Conservation (phyloP, 139 green algal species). For the Closterium sp. region DNA sequence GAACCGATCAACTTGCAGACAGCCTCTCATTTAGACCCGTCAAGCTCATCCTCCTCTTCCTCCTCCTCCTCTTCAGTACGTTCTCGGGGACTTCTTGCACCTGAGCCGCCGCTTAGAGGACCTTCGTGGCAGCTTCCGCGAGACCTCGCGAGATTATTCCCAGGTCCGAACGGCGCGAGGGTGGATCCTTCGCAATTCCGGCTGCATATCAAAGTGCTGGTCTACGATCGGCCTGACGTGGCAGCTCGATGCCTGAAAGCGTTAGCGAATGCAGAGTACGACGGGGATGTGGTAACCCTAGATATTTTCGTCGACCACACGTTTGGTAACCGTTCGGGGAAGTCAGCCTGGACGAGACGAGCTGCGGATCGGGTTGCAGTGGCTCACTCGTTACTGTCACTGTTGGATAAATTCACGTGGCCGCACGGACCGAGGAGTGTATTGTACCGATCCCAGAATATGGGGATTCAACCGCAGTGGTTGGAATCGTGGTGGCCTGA, state of each 20-base stretch:
- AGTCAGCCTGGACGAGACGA: slow-evolving; percentile 3
- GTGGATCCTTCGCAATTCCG: slow-evolving; percentile 28
- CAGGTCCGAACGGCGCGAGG: not conserved
- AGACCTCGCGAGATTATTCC: not conserved
- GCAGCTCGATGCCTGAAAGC: slow-evolving; percentile 5
- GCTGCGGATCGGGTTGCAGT: not conserved
- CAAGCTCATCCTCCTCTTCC: not conserved
- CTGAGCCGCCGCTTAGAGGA: not conserved
- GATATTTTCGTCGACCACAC: slow-evolving; percentile 40
- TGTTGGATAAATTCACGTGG: slow-evolving; percentile 19
- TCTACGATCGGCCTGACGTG: slow-evolving; percentile 6
- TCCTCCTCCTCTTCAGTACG: not conserved
- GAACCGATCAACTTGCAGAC: not conserved
- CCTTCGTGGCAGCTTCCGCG: not conserved
- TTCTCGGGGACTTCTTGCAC: not conserved
- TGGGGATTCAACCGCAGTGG: slow-evolving; percentile 31
- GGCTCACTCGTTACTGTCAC: not conserved
- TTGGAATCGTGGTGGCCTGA: slow-evolving; percentile 35
- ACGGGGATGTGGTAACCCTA: slow-evolving; percentile 18
- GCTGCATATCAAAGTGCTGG: slow-evolving; percentile 29
- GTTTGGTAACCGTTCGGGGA: not conserved
- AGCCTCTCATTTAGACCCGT: not conserved
- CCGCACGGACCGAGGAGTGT: slow-evolving; percentile 18
- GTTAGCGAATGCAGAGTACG: slow-evolving; percentile 9
- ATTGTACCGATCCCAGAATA: slow-evolving; percentile 12